Conservation (phyloP, 2,329 filamentous ascomycete species). For the Penicillium sumatraense region DNA sequence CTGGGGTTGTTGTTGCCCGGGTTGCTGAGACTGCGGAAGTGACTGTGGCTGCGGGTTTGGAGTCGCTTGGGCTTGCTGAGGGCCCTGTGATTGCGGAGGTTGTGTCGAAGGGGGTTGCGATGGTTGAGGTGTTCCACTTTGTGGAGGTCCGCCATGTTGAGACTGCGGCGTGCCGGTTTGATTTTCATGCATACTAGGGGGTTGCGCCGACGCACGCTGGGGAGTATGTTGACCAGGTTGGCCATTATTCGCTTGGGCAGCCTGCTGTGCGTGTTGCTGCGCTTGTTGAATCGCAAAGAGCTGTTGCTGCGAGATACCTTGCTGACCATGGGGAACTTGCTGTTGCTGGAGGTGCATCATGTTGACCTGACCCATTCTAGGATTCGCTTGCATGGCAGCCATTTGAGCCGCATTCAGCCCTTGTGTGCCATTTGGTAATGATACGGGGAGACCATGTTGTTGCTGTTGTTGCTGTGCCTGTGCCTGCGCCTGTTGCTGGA, state of each 20-base stretch:
- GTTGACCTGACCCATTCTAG: slow-evolving; percentile 44
- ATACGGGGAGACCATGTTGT: slow-evolving; percentile 43
- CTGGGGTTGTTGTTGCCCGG: slow-evolving; percentile 32
- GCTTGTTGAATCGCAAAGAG: slow-evolving; percentile 23
- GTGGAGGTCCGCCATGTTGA: slow-evolving; percentile 45
- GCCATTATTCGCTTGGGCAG: slow-evolving; percentile 27
- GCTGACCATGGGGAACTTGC: slow-evolving; percentile 46
- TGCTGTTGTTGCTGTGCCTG: slow-evolving; percentile 37
- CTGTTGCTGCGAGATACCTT: slow-evolving; percentile 50
- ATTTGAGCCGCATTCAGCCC: slow-evolving; percentile 47
- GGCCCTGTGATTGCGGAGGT: slow-evolving; percentile 40
- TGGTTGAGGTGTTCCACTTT: slow-evolving; percentile 44
- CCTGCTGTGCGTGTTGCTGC: slow-evolving; percentile 25
- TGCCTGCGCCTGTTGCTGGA: slow-evolving; percentile 43
- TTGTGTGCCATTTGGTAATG: slow-evolving; percentile 48
- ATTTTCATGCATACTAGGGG: slow-evolving; percentile 47
- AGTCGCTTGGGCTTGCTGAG: slow-evolving; percentile 40
- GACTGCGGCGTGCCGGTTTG: slow-evolving; percentile 50
- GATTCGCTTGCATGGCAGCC: slow-evolving; percentile 49
- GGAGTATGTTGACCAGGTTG: slow-evolving; percentile 38
- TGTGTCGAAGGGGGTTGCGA: slow-evolving; percentile 38
- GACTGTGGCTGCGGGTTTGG: slow-evolving; percentile 42
- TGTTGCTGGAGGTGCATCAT: slow-evolving; percentile 48
- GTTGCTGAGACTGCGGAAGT: slow-evolving; percentile 44
- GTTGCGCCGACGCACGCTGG: slow-evolving; percentile 46